Evolutionary conservation across 495 filamentous ascomycete genomes (phyloP).

Genomic region (Xylaria venustula): DNA sequence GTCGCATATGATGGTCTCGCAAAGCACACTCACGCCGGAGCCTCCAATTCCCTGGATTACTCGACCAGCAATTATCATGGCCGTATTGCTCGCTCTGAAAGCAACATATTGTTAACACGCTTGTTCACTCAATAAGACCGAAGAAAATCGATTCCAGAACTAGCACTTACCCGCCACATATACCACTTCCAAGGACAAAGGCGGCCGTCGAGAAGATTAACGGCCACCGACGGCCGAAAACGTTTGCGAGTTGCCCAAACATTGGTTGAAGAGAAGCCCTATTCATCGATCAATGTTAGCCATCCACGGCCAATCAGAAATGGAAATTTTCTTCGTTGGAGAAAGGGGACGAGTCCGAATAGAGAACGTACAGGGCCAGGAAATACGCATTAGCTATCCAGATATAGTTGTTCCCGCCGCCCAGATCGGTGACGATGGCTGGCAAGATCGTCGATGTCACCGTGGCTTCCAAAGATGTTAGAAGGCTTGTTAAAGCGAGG

Average conservation of each 20-base stretch:
- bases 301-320: background rate
- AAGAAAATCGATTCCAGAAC: background rate
- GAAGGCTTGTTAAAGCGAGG: constrained; percentile 16
- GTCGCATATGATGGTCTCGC: constrained; percentile 75
- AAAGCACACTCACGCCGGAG: constrained; percentile 70
- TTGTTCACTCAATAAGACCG: no score
- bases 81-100: constrained; percentile 17
- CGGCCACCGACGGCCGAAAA: constrained; percentile 44
- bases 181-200: constrained; percentile 35
- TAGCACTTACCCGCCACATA: constrained; percentile 22
- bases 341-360: no score
- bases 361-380: constrained; percentile 48
- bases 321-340: background rate
- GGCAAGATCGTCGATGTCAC: constrained; percentile 42
- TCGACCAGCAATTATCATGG: constrained; percentile 69
- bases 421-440: constrained; percentile 26
- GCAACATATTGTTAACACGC: background rate
- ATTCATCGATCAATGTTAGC: background rate
- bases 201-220: constrained; percentile 30
- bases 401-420: constrained; percentile 18
- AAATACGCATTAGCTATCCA: constrained; percentile 68
- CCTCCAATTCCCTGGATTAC: constrained; percentile 74
- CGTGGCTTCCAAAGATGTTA: constrained; percentile 40
- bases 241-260: constrained; percentile 34
- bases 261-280: constrained; percentile 48